phyloP scores from a whole-genome alignment of 495 filamentous ascomycete genomes.

The Chaetomium tenue region DNA sequence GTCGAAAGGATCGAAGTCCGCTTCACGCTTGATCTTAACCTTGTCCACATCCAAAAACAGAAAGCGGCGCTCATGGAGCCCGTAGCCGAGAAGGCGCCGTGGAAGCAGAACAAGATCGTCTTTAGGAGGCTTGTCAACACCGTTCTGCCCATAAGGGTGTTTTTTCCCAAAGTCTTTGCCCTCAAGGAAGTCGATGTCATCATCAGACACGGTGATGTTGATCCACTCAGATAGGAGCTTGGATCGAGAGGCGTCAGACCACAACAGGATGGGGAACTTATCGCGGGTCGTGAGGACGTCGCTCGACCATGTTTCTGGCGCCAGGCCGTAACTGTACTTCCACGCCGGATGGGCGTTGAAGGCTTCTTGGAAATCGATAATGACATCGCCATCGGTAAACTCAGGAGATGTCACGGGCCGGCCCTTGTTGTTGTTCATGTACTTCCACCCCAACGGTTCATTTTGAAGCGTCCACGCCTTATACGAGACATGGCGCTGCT shows the following conservation, averaged over 20 bases:
- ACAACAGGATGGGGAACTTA: not conserved
- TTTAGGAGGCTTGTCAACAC: not conserved
- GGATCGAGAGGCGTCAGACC: not conserved
- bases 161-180: not conserved
- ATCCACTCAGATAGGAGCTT: not conserved
- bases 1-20: not conserved
- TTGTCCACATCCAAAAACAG: not conserved
- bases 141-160: not conserved
- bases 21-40: not conserved
- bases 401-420: not conserved
- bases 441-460: not conserved
- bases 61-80: not conserved
- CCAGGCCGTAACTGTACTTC: conserved; percentile 1
- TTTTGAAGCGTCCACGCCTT: conserved; percentile 4
- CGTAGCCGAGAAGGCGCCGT: not conserved
- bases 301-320: not conserved
- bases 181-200: conserved; percentile 4
- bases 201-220: not conserved
- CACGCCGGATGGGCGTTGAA: conserved; percentile 2
- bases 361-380: conserved; percentile 3
- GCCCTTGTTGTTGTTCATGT: not conserved
- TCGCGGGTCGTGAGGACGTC: not conserved
- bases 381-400: conserved; percentile 3
- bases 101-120: not conserved
- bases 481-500: conserved; percentile 4